Base-by-base conservation (phyloP, 306 rosid genomes). In the Comarum palustre region DNA sequence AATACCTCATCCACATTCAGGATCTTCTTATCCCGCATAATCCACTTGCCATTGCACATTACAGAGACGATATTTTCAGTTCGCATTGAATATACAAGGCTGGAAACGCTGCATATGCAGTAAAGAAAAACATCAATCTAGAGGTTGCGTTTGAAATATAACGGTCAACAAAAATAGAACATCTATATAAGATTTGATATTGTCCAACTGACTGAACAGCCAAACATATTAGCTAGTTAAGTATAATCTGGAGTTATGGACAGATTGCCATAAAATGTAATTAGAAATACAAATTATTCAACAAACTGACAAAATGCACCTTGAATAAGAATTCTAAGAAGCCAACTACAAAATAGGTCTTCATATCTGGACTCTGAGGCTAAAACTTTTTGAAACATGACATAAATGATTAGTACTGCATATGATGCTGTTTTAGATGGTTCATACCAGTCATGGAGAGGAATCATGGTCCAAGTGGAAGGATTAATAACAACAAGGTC, bases 1-100 rank as follows among this genome's bases (percentile, higher is more conserved):
- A 78, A 55, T 86, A 90, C 93, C 97, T 90, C 98, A 13, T 89
- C 77, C 70, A 87, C 89, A 38, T 75, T 79, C 70, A 82, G 50
- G 72, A 89, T 87, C 91, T 84, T 93, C 87, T 86, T 89, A 74
- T 90, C 82, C 86, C 83, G 86, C 97, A 90, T 89, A 77, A 93
- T 90, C 98, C 97, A 93, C 38, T 22, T 75, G 29, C 98, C 96
- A 34, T 90, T 87, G 89, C 97, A 93, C 88, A 93, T 93, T 46
- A 93, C 89, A 72, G 93, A 83, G 41, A 79, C 82, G 73, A 89
- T 81, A 64, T 90, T 90, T 84, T 93, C 93, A 50, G 91, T 87
- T 74, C 96, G 83, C 96, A 92, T 88, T 77, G 88, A 73, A 73
- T 90, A 90, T 20, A 92, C 96, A 32, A 92, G 82, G 87, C 86